Evolutionary conservation across 208 protist species (phyloP).

Genomic region (Leishmania arabica): DNA sequence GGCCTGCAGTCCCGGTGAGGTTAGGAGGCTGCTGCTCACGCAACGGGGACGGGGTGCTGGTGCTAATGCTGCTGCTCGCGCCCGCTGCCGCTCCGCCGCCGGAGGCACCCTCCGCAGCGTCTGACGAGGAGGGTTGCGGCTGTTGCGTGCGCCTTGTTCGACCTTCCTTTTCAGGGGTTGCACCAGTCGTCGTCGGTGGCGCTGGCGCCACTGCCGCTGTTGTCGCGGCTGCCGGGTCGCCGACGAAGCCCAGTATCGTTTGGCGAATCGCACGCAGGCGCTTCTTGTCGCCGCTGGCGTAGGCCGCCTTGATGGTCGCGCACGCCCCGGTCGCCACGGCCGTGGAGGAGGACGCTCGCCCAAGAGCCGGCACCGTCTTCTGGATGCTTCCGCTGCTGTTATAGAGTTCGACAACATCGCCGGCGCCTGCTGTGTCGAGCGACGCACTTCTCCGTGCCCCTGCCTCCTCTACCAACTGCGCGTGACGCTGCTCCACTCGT

Average conservation of each 20-base stretch:
- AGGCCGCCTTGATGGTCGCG: constrained; percentile 29
- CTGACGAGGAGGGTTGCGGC: background rate
- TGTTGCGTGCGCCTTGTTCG: background rate
- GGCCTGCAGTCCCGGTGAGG: background rate
- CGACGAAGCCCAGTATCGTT: constrained; percentile 33
- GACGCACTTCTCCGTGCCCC: background rate
- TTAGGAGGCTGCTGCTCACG: background rate
- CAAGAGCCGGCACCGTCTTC: background rate
- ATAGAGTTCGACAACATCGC: background rate
- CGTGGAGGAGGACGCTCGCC: background rate
- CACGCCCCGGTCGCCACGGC: constrained; percentile 16
- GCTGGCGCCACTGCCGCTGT: background rate
- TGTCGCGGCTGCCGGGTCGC: background rate
- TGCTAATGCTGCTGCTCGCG: background rate
- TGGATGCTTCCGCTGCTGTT: background rate
- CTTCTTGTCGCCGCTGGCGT: constrained; percentile 12
- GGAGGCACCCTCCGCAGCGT: background rate
- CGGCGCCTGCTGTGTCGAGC: background rate
- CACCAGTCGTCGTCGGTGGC: background rate
- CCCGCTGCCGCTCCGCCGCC: background rate
- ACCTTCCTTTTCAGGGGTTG: background rate
- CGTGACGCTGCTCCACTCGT: constrained; percentile 30
- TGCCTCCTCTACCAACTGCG: constrained; percentile 11
- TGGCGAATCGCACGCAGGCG: constrained; percentile 25
- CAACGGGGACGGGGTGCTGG: background rate